phyloP scores from a whole-genome alignment of 176 grass and related monocot genomes.

The Oryza officinalis region DNA sequence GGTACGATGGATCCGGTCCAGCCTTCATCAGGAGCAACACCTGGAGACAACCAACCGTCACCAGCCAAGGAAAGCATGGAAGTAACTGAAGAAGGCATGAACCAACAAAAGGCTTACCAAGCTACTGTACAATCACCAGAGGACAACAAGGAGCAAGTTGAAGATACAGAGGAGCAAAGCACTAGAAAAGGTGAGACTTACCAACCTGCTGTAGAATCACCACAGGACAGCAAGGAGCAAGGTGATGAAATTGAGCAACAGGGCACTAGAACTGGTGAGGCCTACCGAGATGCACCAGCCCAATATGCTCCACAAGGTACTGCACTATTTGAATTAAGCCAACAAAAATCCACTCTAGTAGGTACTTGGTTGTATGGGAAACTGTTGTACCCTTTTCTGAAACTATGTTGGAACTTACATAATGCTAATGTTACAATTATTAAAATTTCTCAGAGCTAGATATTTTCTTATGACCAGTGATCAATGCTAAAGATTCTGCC shows the following conservation, averaged over 20 bases:
- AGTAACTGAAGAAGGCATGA: not conserved
- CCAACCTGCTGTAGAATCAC: no score
- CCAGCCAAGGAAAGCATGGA: not conserved
- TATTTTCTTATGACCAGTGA: not conserved
- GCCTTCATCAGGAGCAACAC: not conserved
- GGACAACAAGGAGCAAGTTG: not conserved
- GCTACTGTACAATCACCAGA: not conserved
- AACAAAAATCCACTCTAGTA: not conserved
- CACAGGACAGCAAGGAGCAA: no score
- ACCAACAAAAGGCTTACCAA: not conserved
- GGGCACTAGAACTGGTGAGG: no score
- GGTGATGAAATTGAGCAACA: no score
- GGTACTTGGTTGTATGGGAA: not conserved
- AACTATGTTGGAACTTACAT: not conserved
- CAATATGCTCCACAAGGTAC: conserved; percentile 13
- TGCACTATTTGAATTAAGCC: conserved; percentile 4
- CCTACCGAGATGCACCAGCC: not conserved
- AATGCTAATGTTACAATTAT: not conserved
- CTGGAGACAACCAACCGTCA: not conserved
- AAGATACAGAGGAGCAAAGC: conserved; percentile 10
- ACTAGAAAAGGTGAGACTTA: conserved; percentile 6
- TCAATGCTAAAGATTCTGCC: no score
- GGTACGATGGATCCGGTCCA: conserved; percentile 1
- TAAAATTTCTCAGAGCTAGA: not conserved
- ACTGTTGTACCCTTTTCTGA: not conserved